These are phyloP conservation scores for Kalmanozyma brasiliensis DNA, from an alignment of 1,284 basidiomycete species.

Conservation along the genomic window DNA sequence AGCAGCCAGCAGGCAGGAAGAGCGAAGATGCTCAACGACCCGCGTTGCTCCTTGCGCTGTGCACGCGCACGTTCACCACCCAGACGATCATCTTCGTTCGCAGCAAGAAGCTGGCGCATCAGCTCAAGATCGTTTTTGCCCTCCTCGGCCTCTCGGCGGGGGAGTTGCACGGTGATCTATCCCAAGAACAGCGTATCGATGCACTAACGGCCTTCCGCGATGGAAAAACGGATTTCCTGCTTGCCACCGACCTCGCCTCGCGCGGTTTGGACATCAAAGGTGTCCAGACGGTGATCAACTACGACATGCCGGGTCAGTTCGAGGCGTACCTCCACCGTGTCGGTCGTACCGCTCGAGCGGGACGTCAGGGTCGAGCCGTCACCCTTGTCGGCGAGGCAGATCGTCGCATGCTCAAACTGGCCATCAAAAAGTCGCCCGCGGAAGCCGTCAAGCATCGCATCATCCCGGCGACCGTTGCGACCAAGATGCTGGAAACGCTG, in stretches of 20 bases:
- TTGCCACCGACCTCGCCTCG: conserved; percentile 98
- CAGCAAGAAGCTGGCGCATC: conserved; percentile 97
- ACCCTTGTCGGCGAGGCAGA: conserved; percentile 96
- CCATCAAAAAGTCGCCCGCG: conserved; percentile 86
- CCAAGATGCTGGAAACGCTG: conserved; percentile 78
- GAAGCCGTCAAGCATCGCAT: conserved; percentile 91
- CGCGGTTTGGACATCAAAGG: conserved; percentile 98
- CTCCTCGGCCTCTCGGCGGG: conserved; percentile 86
- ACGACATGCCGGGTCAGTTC: conserved; percentile 94
- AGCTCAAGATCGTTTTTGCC: conserved; percentile 91
- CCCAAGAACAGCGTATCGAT: conserved; percentile 95
- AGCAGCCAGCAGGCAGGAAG: conserved; percentile 69
- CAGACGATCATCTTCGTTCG: conserved; percentile 99
- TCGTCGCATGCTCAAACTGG: conserved; percentile 94
- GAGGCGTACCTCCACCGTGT: conserved; percentile 98
- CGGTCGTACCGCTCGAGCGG: conserved; percentile 70
- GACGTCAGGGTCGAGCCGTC: conserved; percentile 74
- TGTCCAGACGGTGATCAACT: conserved; percentile 95
- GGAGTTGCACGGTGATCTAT: conserved; percentile 95
- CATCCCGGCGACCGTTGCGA: conserved; percentile 81
- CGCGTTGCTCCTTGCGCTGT: conserved; percentile 87
- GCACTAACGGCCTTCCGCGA: conserved; percentile 85
- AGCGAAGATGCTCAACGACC: conserved; percentile 94
- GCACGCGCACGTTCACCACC: conserved; percentile 83
- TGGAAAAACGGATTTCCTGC: conserved; percentile 81